Evolutionary conservation across 108 stramenopile genomes (phyloP).

Genomic region (Fragilaria radians): DNA sequence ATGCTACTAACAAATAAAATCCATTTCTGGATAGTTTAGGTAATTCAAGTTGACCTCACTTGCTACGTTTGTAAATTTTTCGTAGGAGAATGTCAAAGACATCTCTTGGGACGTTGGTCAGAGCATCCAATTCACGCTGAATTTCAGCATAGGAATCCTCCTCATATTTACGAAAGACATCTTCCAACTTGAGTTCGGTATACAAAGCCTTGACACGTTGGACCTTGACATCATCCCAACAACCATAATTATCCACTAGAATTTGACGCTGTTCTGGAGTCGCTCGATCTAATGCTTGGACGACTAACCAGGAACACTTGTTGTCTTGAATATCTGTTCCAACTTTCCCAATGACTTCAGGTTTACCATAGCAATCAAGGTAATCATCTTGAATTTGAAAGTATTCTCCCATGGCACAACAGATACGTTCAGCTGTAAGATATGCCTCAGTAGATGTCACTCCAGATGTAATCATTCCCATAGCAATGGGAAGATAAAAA

Average conservation of each 20-base stretch:
- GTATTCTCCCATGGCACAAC: constrained; percentile 85
- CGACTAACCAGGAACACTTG: constrained; percentile 98
- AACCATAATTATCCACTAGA: constrained; percentile 82
- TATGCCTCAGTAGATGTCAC: constrained; percentile 6
- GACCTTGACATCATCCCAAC: constrained; percentile 62
- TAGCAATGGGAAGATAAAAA: constrained; percentile 93
- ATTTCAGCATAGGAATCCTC: constrained; percentile 60
- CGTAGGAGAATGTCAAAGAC: constrained; percentile 82
- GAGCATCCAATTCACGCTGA: constrained; percentile 40
- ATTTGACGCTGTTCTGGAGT: constrained; percentile 41
- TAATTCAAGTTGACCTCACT: constrained; percentile 71
- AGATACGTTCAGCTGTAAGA: not conserved
- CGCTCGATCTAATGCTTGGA: constrained; percentile 68
- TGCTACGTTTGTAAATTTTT: constrained; percentile 95
- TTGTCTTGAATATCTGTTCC: constrained; percentile 99
- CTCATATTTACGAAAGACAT: constrained; percentile 75
- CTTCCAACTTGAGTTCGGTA: constrained; percentile 69
- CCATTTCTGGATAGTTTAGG: not conserved
- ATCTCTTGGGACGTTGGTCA: constrained; percentile 39
- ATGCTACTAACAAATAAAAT: too few species aligned
- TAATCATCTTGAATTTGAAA: constrained; percentile 99
- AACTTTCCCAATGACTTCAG: constrained; percentile 94
- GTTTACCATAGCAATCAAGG: constrained; percentile 94
- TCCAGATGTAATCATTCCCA: constrained; percentile 55
- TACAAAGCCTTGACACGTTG: constrained; percentile 86